Evolutionary conservation across 768 basidiomycete species (phyloP), one percentile per base, ranked within the genome.

Genomic region (Mycena galericulata): DNA sequence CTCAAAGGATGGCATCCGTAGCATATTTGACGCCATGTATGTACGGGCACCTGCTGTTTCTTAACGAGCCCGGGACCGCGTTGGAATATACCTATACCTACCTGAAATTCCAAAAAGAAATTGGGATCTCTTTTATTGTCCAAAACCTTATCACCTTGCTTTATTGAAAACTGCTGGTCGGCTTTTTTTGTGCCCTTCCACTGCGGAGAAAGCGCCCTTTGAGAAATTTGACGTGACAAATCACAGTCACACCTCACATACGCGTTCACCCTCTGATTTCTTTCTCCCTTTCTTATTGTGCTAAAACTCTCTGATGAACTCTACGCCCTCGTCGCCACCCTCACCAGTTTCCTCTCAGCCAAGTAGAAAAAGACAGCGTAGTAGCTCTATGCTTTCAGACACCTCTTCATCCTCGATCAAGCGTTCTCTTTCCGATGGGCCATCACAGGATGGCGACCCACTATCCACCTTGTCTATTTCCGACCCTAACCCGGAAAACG

Each of bases 361-460:
- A 30, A 81, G 82, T 73, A 84, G 92, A 74, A 93, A 93, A 82
- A 85, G 92, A 78, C 90, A 91, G 76, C 89, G 92, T 74, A 92
- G 90, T 70, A 85, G 82, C 72, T 93, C 92, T 40, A 91, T 91
- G 89, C 85, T 91, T 76, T 93, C 92, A 50, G 88, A 89, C 73
- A 82, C 86, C 62, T 89, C 90, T 65, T 87, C 87, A 29, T 89
- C 92, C 27, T 95, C 93, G 30, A 83, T 89, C 68, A 97, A 96
- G 83, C 91, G 95, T 70, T 87, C 92, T 22, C 88, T 88, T 62
- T 92, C 94, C 26, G 92, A 93, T 76, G 89, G 85, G 55, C 84
- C 86, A 68, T 75, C 84, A 67, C 78, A 81, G 65, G 84, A 88
- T 67, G 78, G 80, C 47, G 85, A 86, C 76, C 81, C 84, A 70